A percentile compares a stretch with the other conserved stretches of the same genome.
These are phyloP conservation scores for Dacryopinax primogenitus DNA, from an alignment of 768 basidiomycete genomes.

Conservation along the genomic window DNA sequence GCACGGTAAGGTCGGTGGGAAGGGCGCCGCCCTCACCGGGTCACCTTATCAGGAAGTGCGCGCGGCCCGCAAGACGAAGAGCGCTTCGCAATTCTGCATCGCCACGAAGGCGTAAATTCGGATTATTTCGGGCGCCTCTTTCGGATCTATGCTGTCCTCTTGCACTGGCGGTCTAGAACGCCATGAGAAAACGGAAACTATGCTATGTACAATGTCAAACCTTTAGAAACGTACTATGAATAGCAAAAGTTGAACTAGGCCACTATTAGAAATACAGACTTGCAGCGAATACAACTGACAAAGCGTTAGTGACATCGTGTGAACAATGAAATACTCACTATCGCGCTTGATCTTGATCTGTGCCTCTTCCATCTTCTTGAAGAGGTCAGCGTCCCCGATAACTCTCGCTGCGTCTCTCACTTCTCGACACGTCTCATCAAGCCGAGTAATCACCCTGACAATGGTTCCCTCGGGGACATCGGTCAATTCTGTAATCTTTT, in stretches of 20 bases:
- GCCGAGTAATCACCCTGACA: conserved; percentile 84
- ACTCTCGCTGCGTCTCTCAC: conserved; percentile 94
- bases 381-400: conserved; percentile 88
- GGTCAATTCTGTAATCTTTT: conserved; percentile 82
- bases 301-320: conserved; percentile 14
- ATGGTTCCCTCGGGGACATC: conserved; percentile 96
- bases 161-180: too few relatives aligned
- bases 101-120: not conserved
- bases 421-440: conserved; percentile 95
- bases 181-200: too few relatives aligned
- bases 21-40: too few relatives aligned
- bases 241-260: not conserved
- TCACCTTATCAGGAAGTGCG: too few relatives aligned
- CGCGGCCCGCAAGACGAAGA: too few relatives aligned
- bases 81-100: too few relatives aligned
- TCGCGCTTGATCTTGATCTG: conserved; percentile 91
- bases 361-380: conserved; percentile 96
- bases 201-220: too few relatives aligned
- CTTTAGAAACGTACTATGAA: too few relatives aligned
- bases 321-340: conserved; percentile 45
- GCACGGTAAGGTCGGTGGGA: too few relatives aligned
- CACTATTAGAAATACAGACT: conserved; percentile 62
- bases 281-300: conserved; percentile 68
- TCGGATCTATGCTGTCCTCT: too few relatives aligned
- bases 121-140: not conserved